Evolutionary conservation across 345 rosid species (phyloP).

Genomic region (Salix brachista): DNA sequence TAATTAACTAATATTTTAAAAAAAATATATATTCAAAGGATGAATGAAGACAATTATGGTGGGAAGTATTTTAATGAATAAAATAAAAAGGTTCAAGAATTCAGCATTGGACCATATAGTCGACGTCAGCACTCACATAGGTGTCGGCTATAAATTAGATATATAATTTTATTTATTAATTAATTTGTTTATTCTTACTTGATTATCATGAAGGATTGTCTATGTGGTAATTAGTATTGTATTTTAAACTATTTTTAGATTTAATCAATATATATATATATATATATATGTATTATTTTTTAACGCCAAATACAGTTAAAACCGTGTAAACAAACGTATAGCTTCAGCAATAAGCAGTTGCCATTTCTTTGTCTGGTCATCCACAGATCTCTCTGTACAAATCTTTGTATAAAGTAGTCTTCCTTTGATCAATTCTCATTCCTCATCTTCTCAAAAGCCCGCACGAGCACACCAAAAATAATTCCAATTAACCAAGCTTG

Average conservation of each 20-base stretch:
- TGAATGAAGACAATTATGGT: neutral
- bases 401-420: neutral
- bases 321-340: neutral
- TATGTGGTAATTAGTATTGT: neutral
- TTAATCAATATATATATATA: no score
- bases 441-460: neutral
- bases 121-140: conserved; percentile 5
- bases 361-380: neutral
- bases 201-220: neutral
- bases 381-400: neutral
- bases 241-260: no score
- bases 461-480: neutral
- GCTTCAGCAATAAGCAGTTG: neutral
- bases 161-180: neutral
- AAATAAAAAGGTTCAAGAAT: conserved; percentile 24
- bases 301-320: neutral
- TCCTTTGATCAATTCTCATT: neutral
- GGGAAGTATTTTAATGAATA: neutral
- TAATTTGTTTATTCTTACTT: neutral
- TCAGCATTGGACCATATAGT: conserved; percentile 9
- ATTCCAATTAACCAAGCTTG: no score
- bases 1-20: no score
- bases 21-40: neutral
- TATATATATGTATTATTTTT: no score
- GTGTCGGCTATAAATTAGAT: conserved; percentile 19